A percentile compares a stretch with the other conserved stretches of the same genome.
Evolutionary conservation across 345 rosid genomes (phyloP).

Genomic region (Crucihimalaya himalaica): DNA sequence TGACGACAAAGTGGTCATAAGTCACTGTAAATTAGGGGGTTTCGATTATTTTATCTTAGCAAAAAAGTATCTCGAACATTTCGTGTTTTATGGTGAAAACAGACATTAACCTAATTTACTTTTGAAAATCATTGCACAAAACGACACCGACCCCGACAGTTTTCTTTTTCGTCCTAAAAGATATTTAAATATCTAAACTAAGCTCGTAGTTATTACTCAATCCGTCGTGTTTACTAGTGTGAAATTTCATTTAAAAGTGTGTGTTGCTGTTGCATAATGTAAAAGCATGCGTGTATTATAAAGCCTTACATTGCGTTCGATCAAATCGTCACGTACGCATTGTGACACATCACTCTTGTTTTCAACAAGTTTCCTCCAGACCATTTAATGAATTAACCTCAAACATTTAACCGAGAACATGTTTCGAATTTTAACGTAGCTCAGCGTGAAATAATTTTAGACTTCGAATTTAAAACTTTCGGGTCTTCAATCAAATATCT

Average conservation of each 20-base stretch:
- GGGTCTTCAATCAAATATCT: too few species aligned
- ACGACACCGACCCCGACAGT: constrained; percentile 33
- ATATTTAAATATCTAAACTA: constrained; percentile 4
- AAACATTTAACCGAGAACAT: constrained; percentile 2
- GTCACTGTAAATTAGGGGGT: neutral
- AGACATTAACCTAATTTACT: constrained; percentile 34
- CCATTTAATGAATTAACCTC: neutral
- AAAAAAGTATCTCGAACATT: constrained; percentile 8
- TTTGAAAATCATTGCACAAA: constrained; percentile 30
- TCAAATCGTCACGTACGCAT: constrained; percentile 19
- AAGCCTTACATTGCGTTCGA: constrained; percentile 30
- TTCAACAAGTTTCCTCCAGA: constrained; percentile 8
- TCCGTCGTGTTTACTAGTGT: constrained; percentile 18
- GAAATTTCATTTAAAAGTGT: neutral
- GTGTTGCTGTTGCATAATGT: constrained; percentile 3
- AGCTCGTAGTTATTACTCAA: constrained; percentile 12
- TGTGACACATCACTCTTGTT: constrained; percentile 35
- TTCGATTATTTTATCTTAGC: neutral
- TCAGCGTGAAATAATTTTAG: neutral
- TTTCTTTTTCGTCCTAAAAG: constrained; percentile 22
- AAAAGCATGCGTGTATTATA: constrained; percentile 13
- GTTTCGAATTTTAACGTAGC: neutral
- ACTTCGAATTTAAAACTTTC: too few species aligned
- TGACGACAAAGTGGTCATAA: constrained; percentile 14
- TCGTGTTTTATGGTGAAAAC: constrained; percentile 33